Percentiles rank a stretch among this genome's conserved stretches.
phyloP scores from a whole-genome alignment of 176 grass and related monocot species.

The Rhynchospora pubera region DNA sequence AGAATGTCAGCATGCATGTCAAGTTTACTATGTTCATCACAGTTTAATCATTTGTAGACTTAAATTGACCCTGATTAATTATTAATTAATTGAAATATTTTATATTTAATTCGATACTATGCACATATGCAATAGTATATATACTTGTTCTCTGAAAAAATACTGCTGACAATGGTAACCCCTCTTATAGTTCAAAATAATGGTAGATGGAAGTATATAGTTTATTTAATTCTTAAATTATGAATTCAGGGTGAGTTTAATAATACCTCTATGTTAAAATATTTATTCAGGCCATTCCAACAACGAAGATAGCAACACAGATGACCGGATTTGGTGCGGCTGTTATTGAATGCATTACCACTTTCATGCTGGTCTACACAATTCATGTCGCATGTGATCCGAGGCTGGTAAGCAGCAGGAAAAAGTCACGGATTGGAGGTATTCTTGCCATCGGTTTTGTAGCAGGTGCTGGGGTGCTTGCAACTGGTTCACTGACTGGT shows the following conservation, averaged over 20 bases:
- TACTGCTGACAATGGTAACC: not conserved
- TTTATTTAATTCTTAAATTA: not conserved
- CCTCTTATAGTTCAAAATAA: not conserved
- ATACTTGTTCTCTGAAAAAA: not conserved
- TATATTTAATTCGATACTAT: not conserved
- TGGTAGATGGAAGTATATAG: not conserved
- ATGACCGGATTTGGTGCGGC: conserved; percentile 91
- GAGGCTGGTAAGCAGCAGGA: not conserved
- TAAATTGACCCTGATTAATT: too few relatives aligned
- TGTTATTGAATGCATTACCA: conserved; percentile 43
- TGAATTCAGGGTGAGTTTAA: not conserved
- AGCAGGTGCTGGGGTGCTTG: conserved; percentile 50
- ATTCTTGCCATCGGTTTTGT: conserved; percentile 40
- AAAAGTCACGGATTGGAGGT: conserved; percentile 29
- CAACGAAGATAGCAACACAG: conserved; percentile 50
- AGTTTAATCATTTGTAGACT: not conserved
- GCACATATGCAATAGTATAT: not conserved
- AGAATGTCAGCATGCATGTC: not conserved
- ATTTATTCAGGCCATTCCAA: conserved; percentile 45
- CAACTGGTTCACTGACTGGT: conserved; percentile 53
- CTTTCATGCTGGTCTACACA: conserved; percentile 75
- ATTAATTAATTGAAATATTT: too few relatives aligned
- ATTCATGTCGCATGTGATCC: conserved; percentile 48
- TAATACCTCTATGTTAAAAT: not conserved
- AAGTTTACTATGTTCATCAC: not conserved